Conservation (phyloP, 208 protist genomes). For the Trichomonas tenax region DNA sequence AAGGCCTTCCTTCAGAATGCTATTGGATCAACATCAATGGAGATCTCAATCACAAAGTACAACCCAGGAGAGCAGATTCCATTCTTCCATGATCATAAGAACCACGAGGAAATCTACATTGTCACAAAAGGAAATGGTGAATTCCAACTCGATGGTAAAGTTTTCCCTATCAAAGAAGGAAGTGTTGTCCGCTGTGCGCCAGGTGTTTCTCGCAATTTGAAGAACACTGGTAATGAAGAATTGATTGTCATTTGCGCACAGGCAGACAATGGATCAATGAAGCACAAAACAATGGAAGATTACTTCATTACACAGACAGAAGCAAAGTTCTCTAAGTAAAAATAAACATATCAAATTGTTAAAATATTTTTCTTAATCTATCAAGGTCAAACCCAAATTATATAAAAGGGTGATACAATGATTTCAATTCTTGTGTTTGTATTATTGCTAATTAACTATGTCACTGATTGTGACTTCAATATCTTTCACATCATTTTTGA, state of each 20-base stretch:
- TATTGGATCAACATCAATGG: too few relatives aligned
- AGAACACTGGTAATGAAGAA: not conserved
- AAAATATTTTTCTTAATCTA: too few relatives aligned
- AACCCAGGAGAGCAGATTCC: not conserved
- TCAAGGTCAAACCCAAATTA: too few relatives aligned
- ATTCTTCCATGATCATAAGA: not conserved
- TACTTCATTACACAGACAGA: not conserved
- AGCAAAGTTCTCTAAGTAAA: not conserved
- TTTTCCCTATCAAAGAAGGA: not conserved
- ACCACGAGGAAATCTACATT: not conserved
- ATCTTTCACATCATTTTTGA: too few relatives aligned
- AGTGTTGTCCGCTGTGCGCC: not conserved
- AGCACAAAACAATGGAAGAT: not conserved
- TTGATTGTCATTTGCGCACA: not conserved
- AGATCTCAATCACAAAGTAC: too few relatives aligned
- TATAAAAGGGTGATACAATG: too few relatives aligned
- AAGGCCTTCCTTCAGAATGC: too few relatives aligned
- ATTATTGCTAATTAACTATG: too few relatives aligned
- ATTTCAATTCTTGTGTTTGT: too few relatives aligned
- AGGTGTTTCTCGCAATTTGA: not conserved
- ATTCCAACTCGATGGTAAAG: not conserved
- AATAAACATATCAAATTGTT: too few relatives aligned
- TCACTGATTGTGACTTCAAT: too few relatives aligned
- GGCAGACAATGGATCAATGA: not conserved
- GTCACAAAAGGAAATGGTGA: not conserved